These are phyloP conservation scores for Penicillium polonicum DNA, from an alignment of 2,329 filamentous ascomycete species.

Conservation along the genomic window DNA sequence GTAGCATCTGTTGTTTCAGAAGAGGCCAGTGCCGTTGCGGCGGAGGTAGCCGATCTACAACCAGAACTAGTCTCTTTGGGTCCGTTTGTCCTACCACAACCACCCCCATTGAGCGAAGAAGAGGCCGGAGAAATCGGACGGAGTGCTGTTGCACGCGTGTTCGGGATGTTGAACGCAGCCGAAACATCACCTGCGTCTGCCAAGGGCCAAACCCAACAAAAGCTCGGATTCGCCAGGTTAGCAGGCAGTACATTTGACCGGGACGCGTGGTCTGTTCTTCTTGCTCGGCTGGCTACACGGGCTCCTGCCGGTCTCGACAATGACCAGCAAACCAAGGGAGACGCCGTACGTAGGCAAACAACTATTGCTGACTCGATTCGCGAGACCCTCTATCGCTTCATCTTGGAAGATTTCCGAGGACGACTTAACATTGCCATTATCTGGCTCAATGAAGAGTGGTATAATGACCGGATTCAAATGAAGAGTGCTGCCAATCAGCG, in stretches of 20 bases:
- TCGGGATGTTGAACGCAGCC: slow-evolving; percentile 71
- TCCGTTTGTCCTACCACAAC: slow-evolving; percentile 75
- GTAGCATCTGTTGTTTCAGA: slow-evolving; percentile 25
- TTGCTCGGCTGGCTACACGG: slow-evolving; percentile 81
- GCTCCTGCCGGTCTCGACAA: slow-evolving; percentile 67
- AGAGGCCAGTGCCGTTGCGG: slow-evolving; percentile 68
- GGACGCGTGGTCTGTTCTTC: slow-evolving; percentile 86
- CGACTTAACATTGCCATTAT: slow-evolving; percentile 87
- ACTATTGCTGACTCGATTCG: slow-evolving; percentile 65
- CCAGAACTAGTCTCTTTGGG: slow-evolving; percentile 61
- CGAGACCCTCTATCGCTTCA: slow-evolving; percentile 76
- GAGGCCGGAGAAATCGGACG: slow-evolving; percentile 72
- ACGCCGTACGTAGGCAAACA: slow-evolving; percentile 27
- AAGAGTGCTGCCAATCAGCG: slow-evolving; percentile 44
- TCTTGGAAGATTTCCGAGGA: slow-evolving; percentile 86
- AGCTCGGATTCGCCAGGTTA: slow-evolving; percentile 73
- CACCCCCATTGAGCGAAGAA: slow-evolving; percentile 69
- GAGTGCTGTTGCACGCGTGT: slow-evolving; percentile 71
- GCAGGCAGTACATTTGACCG: slow-evolving; percentile 80
- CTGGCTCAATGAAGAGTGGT: slow-evolving; percentile 98
- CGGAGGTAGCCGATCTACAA: slow-evolving; percentile 72
- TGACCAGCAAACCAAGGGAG: slow-evolving; percentile 34
- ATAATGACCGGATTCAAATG: slow-evolving; percentile 70
- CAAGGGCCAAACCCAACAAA: slow-evolving; percentile 53
- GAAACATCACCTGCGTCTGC: slow-evolving; percentile 62